Evolutionary conservation across 495 filamentous ascomycete genomes (phyloP).

Genomic region (Xylaria grammica): DNA sequence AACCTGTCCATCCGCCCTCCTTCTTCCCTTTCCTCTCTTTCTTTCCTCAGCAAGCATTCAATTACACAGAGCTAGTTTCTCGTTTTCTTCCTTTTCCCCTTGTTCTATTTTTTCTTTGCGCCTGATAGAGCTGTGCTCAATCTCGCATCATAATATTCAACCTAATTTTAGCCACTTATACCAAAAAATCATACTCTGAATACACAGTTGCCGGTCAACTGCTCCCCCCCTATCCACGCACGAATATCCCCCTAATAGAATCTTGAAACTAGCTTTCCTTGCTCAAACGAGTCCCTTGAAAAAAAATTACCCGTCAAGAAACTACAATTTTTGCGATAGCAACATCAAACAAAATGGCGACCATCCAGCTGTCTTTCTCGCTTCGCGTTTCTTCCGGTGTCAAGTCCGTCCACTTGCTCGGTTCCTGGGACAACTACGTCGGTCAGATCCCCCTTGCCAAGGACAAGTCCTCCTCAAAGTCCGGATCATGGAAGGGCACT

Average conservation of each 20-base stretch:
- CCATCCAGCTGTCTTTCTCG: constrained; percentile 84
- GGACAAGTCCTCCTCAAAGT: constrained; percentile 77
- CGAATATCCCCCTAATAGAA: constrained; percentile 47
- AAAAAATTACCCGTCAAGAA: constrained; percentile 39
- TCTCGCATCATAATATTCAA: constrained; percentile 38
- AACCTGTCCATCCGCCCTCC: constrained; percentile 38
- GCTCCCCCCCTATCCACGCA: constrained; percentile 38
- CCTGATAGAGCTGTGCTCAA: constrained; percentile 62
- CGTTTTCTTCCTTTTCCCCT: constrained; percentile 55
- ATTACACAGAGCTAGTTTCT: constrained; percentile 66
- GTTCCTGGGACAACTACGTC: constrained; percentile 97
- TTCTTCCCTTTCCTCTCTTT: constrained; percentile 52
- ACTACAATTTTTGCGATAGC: constrained; percentile 47
- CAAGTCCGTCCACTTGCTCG: constrained; percentile 97
- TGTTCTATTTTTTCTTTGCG: constrained; percentile 53
- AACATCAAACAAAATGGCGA: constrained; percentile 70
- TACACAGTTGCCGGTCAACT: constrained; percentile 57
- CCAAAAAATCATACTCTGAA: constrained; percentile 43
- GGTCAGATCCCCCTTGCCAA: constrained; percentile 91
- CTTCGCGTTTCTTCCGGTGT: constrained; percentile 95
- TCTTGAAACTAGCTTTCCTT: constrained; percentile 59
- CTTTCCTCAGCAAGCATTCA: constrained; percentile 78
- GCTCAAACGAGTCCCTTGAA: constrained; percentile 53
- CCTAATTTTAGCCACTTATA: constrained; percentile 37
- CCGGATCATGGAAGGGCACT: constrained; percentile 89